Conservation (phyloP, 2,329 filamentous ascomycete genomes). For the Elsinoe batatas region DNA sequence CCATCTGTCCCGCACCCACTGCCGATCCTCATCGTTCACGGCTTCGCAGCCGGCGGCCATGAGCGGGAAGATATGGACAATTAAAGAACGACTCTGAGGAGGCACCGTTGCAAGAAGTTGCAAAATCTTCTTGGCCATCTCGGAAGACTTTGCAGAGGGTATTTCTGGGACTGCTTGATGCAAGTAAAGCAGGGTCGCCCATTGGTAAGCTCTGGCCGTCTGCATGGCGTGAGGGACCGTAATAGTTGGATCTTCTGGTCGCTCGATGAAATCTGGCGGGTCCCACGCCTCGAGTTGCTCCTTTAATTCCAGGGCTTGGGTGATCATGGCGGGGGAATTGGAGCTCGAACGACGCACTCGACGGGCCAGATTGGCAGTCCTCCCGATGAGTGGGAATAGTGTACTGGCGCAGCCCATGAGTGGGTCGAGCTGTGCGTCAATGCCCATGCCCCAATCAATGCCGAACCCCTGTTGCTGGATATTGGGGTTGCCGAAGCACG, state of each 20-base stretch:
- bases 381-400: slow-evolving; percentile 58
- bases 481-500: slow-evolving; percentile 20
- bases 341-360: slow-evolving; percentile 45
- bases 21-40: slow-evolving; percentile 47
- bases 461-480: slow-evolving; percentile 23
- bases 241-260: slow-evolving; percentile 53
- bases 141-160: slow-evolving; percentile 44
- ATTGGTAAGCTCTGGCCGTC: slow-evolving; percentile 58
- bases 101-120: slow-evolving; percentile 55
- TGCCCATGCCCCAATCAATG: slow-evolving; percentile 28
- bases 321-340: slow-evolving; percentile 53
- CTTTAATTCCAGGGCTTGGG: slow-evolving; percentile 53
- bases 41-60: slow-evolving; percentile 58
- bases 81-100: slow-evolving; percentile 50
- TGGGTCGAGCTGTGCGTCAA: slow-evolving; percentile 53
- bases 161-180: slow-evolving; percentile 61
- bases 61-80: slow-evolving; percentile 61
- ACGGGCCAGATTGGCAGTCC: slow-evolving; percentile 56
- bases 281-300: slow-evolving; percentile 51
- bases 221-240: slow-evolving; percentile 55
- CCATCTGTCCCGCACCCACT: slow-evolving; percentile 58
- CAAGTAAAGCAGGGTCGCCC: slow-evolving; percentile 55
- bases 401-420: slow-evolving; percentile 60
- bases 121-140: slow-evolving; percentile 53
- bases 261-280: slow-evolving; percentile 47